Conservation (phyloP, 805 yeast genomes). For the Saturnispora gosingensis region DNA sequence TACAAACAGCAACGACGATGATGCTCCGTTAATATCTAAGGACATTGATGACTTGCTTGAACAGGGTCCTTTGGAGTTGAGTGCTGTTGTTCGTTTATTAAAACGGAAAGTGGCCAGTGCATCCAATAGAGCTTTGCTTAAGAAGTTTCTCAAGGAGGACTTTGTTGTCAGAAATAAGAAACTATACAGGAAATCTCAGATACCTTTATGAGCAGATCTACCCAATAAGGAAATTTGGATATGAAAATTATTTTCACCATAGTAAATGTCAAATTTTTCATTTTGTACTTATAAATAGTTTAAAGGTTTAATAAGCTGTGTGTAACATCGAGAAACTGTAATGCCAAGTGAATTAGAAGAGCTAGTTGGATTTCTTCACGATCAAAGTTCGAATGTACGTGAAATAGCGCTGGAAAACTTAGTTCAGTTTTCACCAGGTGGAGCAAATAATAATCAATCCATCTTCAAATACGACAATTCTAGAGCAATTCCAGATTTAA, state of each 20-base stretch:
- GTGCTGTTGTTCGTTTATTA: slow-evolving; percentile 51
- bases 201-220: neutral
- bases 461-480: slow-evolving; percentile 64
- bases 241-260: neutral
- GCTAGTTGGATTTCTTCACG: slow-evolving; percentile 72
- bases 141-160: slow-evolving; percentile 26
- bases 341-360: slow-evolving; percentile 20
- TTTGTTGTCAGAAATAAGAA: slow-evolving; percentile 26
- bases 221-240: neutral
- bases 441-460: slow-evolving; percentile 42
- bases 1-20: neutral
- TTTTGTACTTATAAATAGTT: neutral
- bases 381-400: slow-evolving; percentile 69
- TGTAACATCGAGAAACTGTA: neutral
- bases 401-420: slow-evolving; percentile 79
- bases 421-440: slow-evolving; percentile 70
- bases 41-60: slow-evolving; percentile 61
- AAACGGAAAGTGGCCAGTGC: slow-evolving; percentile 55
- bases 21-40: slow-evolving; percentile 37
- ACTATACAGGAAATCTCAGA: slow-evolving; percentile 17
- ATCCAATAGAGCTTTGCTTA: slow-evolving; percentile 51
- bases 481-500: slow-evolving; percentile 65
- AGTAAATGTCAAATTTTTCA: neutral
- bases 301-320: neutral
- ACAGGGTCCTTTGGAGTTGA: slow-evolving; percentile 40